Percentiles rank a stretch among this genome's conserved stretches.
Evolutionary conservation across 495 filamentous ascomycete species (phyloP).

Genomic region (Halenospora varia): DNA sequence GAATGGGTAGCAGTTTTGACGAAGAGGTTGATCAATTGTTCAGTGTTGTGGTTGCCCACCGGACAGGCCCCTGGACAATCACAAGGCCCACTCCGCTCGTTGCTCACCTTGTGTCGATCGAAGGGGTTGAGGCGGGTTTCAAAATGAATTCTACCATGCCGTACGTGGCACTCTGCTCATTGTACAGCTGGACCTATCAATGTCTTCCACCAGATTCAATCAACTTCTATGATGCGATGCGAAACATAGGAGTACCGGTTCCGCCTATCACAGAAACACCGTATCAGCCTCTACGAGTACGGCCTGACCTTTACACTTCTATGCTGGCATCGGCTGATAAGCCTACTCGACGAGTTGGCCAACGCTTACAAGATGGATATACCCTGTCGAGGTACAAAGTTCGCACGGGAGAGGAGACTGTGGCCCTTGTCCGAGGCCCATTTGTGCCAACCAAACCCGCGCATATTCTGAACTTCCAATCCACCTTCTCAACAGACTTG

Average conservation of each 20-base stretch:
- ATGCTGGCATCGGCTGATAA: background rate
- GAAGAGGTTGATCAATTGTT: background rate
- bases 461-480: background rate
- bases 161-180: background rate
- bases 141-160: background rate
- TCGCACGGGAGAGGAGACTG: slow-evolving; percentile 38
- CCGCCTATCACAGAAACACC: background rate
- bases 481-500: slow-evolving; percentile 17
- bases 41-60: background rate
- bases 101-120: slow-evolving; percentile 1
- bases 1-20: background rate
- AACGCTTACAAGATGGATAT: slow-evolving; percentile 34
- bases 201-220: background rate
- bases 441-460: slow-evolving; percentile 25
- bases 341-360: background rate
- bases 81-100: background rate
- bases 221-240: background rate
- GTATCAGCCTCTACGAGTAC: background rate
- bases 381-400: slow-evolving; percentile 29
- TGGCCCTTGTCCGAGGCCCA: slow-evolving; percentile 38
- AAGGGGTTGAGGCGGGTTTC: background rate
- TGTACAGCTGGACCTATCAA: background rate
- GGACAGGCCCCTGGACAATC: background rate
- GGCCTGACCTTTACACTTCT: background rate
- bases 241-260: background rate